Conservation (phyloP, 1,139 yeast genomes). For the Suhomyces bribrorum region DNA sequence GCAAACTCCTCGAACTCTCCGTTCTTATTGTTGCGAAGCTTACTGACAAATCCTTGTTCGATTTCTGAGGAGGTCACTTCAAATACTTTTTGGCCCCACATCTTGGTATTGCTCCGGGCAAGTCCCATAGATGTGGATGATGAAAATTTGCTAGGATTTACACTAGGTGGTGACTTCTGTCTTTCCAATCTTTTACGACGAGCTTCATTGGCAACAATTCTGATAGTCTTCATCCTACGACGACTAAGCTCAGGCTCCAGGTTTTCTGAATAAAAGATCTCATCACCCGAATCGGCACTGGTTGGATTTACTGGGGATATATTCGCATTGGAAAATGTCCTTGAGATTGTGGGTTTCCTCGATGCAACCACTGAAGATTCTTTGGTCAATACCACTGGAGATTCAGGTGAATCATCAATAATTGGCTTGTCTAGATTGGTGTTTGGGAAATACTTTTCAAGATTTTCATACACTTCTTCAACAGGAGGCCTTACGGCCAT, state of each 20-base stretch:
- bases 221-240: constrained; percentile 76
- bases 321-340: constrained; percentile 52
- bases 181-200: constrained; percentile 51
- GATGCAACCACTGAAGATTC: constrained; percentile 10
- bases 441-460: constrained; percentile 89
- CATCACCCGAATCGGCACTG: constrained; percentile 32
- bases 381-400: constrained; percentile 37
- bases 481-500: constrained; percentile 85
- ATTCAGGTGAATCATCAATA: constrained; percentile 72
- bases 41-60: constrained; percentile 57
- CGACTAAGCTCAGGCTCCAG: constrained; percentile 33
- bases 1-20: constrained; percentile 84
- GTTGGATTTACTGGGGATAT: constrained; percentile 38
- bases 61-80: constrained; percentile 83
- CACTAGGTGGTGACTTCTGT: constrained; percentile 52
- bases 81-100: constrained; percentile 95
- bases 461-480: constrained; percentile 86
- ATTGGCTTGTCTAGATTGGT: constrained; percentile 93
- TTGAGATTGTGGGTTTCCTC: constrained; percentile 42
- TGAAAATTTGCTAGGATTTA: constrained; percentile 86
- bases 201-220: constrained; percentile 93
- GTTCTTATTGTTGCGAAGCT: constrained; percentile 55
- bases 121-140: constrained; percentile 48
- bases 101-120: constrained; percentile 81
- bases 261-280: constrained; percentile 35